A percentile compares a stretch with the other conserved stretches of the same genome.
Conservation (phyloP, 257 asterid genomes). For the Solanum lignicaule region DNA sequence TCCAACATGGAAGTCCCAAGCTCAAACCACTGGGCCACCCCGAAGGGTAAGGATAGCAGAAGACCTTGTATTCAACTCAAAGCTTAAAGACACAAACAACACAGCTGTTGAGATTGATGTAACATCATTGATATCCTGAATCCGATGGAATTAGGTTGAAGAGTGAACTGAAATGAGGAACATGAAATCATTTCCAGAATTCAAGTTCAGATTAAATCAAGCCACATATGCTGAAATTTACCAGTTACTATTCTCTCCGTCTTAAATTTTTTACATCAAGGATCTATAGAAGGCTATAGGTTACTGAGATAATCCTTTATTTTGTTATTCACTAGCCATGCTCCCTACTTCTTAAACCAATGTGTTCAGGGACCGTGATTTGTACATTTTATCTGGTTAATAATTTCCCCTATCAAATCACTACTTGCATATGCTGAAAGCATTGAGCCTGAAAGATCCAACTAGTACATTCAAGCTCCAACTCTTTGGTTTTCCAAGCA, state of each 20-base stretch:
- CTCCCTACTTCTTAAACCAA: background rate
- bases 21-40: too few species aligned
- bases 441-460: background rate
- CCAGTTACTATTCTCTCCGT: background rate
- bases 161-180: background rate
- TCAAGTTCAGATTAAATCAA: background rate
- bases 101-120: background rate
- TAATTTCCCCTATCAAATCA: background rate
- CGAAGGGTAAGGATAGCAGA: background rate
- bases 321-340: background rate
- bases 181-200: background rate
- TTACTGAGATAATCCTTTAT: background rate
- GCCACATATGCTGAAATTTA: background rate
- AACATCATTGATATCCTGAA: background rate
- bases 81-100: background rate
- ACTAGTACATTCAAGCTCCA: background rate
- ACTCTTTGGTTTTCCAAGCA: background rate
- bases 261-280: background rate
- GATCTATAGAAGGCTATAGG: background rate
- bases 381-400: background rate
- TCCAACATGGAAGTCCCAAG: too few species aligned
- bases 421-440: background rate
- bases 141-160: background rate
- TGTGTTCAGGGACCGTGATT: background rate
- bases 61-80: background rate